Percentiles rank a stretch among this genome's conserved stretches.
Conservation (phyloP, 495 filamentous ascomycete species). For the Penicillium parvum region DNA sequence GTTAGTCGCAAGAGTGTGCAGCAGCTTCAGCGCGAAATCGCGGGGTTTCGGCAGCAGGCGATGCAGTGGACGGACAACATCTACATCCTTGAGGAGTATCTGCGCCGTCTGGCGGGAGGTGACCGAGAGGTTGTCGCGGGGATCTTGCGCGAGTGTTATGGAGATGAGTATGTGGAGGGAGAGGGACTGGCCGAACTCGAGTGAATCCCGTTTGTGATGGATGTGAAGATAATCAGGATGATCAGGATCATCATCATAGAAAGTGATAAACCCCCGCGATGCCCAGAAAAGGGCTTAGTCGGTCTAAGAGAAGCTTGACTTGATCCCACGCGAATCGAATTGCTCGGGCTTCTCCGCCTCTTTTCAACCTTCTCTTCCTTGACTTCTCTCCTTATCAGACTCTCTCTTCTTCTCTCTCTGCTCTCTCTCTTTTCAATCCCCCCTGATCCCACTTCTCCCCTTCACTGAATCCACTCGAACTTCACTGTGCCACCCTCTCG, state of each 20-base stretch:
- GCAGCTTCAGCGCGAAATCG: constrained; percentile 47
- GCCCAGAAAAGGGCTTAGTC: constrained; percentile 18
- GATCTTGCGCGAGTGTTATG: constrained; percentile 56
- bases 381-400: constrained; percentile 17
- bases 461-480: neutral
- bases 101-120: constrained; percentile 44
- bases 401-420: constrained; percentile 3
- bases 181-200: constrained; percentile 52
- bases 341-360: constrained; percentile 12
- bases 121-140: constrained; percentile 49
- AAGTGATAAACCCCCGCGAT: constrained; percentile 10
- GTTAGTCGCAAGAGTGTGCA: constrained; percentile 48
- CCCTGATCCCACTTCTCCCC: too few species aligned
- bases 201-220: too few species aligned
- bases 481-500: neutral
- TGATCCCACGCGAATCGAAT: constrained; percentile 26
- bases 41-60: constrained; percentile 42
- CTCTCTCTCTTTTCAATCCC: too few species aligned
- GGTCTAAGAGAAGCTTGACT: constrained; percentile 42
- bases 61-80: constrained; percentile 61
- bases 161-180: constrained; percentile 59
- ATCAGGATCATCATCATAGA: neutral
- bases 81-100: constrained; percentile 57
- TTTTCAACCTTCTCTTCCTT: constrained; percentile 27
- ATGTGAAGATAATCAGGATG: too few species aligned